A percentile compares a stretch with the other conserved stretches of the same genome.
phyloP scores from a whole-genome alignment of 2,329 filamentous ascomycete genomes.

The Teratosphaeria epicoccoides region DNA sequence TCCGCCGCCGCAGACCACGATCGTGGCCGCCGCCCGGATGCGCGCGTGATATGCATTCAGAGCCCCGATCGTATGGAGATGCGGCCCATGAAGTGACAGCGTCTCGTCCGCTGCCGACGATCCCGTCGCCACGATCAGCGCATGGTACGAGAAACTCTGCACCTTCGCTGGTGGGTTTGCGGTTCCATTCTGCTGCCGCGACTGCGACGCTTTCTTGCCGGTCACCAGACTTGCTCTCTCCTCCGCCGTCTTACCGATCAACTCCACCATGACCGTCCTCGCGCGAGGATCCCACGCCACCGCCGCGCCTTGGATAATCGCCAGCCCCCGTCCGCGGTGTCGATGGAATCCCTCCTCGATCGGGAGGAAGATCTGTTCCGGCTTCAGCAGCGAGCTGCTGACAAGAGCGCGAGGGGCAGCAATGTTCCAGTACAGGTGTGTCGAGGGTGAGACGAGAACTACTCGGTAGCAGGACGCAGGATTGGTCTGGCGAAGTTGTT shows the following conservation, averaged over 20 bases:
- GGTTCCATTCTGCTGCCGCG: too few relatives aligned
- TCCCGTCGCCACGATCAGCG: not conserved
- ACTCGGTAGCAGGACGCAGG: too few relatives aligned
- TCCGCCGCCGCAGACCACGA: constrained; percentile 25
- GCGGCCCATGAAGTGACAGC: not conserved
- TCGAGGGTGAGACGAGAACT: not conserved
- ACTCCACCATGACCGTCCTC: not conserved
- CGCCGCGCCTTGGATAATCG: not conserved
- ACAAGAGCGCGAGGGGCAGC: not conserved
- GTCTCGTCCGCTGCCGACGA: not conserved
- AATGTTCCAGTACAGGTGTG: not conserved
- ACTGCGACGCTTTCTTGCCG: too few relatives aligned
- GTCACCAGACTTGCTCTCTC: not conserved
- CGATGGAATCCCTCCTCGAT: not conserved
- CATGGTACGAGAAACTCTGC: too few relatives aligned
- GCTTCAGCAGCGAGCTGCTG: not conserved
- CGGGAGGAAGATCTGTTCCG: not conserved
- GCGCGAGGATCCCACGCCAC: not conserved
- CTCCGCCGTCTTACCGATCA: not conserved
- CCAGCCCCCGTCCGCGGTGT: not conserved
- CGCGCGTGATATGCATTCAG: not conserved
- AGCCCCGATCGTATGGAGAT: too few relatives aligned
- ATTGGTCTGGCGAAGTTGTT: too few relatives aligned
- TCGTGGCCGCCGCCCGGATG: constrained; percentile 15
- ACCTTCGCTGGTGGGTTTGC: too few relatives aligned